These are phyloP conservation scores for Mycena olivaceomarginata DNA, from an alignment of 768 basidiomycete genomes.

Conservation along the genomic window DNA sequence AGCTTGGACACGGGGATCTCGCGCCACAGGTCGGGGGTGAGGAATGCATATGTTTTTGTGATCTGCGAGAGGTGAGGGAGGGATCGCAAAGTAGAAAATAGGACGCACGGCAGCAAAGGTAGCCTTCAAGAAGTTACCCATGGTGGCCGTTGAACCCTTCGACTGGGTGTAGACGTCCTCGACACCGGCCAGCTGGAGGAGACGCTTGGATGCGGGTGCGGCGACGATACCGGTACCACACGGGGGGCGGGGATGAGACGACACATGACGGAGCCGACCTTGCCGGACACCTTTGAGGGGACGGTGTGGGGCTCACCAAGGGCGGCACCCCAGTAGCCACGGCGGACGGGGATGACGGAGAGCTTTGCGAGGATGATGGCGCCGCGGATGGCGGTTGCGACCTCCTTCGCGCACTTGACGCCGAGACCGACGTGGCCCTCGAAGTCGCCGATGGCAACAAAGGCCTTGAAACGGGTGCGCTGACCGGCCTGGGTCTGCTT, in stretches of 20 bases:
- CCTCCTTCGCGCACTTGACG: slow-evolving; percentile 99
- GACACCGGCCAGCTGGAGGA: slow-evolving; percentile 98
- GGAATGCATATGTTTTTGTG: slow-evolving; percentile 98
- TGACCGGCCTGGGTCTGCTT: slow-evolving; percentile 99
- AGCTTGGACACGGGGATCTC: slow-evolving; percentile 93
- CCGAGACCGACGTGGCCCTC: slow-evolving; percentile 99
- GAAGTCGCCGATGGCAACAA: slow-evolving; percentile 99
- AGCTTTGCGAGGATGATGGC: slow-evolving; percentile 99
- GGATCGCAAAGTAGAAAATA: slow-evolving; percentile 6
- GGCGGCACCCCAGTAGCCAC: slow-evolving; percentile 99
- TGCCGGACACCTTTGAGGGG: slow-evolving; percentile 98
- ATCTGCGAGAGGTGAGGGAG: slow-evolving; percentile 70
- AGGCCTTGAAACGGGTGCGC: slow-evolving; percentile 99
- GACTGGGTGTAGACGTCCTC: slow-evolving; percentile 99
- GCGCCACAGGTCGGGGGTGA: slow-evolving; percentile 98
- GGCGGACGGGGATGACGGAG: slow-evolving; percentile 97
- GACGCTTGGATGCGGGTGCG: slow-evolving; percentile 96
- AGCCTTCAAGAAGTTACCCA: slow-evolving; percentile 99
- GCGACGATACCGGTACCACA: slow-evolving; percentile 99
- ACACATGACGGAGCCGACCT: slow-evolving; percentile 99
- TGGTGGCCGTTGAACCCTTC: slow-evolving; percentile 98
- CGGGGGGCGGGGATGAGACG: slow-evolving; percentile 98
- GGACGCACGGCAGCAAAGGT: slow-evolving; percentile 91
- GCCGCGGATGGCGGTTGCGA: slow-evolving; percentile 99
- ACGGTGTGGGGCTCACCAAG: slow-evolving; percentile 99